A percentile compares a stretch with the other conserved stretches of the same genome.
phyloP scores from a whole-genome alignment of 2,329 filamentous ascomycete species.

The Blastomyces percursus region DNA sequence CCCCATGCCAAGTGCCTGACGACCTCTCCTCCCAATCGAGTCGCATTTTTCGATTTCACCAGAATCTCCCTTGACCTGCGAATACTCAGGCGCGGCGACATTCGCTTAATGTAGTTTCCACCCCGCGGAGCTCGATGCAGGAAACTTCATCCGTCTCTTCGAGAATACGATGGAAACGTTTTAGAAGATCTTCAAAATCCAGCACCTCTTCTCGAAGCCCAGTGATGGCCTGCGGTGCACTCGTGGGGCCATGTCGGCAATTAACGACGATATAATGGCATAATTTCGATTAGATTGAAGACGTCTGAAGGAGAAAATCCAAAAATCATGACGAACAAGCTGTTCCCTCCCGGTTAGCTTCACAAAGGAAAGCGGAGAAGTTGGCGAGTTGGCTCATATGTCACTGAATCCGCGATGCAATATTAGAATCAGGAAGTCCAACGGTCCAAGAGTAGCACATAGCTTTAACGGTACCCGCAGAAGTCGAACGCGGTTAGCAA shows the following conservation, averaged over 20 bases:
- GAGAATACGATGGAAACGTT: slow-evolving; percentile 8
- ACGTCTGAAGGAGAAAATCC: slow-evolving; percentile 14
- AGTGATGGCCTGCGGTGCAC: slow-evolving; percentile 7
- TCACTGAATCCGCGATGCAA: neutral
- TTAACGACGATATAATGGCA: slow-evolving; percentile 12
- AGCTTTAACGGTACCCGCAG: neutral
- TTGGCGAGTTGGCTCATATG: neutral
- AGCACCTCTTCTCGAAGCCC: slow-evolving; percentile 9
- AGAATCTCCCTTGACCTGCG: slow-evolving; percentile 3
- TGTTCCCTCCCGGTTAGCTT: neutral
- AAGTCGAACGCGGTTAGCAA: neutral
- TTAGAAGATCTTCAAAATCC: slow-evolving; percentile 10
- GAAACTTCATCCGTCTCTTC: slow-evolving; percentile 7
- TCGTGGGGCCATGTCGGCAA: slow-evolving; percentile 10
- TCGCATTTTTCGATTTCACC: slow-evolving; percentile 7
- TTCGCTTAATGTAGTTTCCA: slow-evolving; percentile 10
- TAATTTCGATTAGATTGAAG: slow-evolving; percentile 11
- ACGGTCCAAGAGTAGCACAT: neutral
- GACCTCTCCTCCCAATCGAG: slow-evolving; percentile 2
- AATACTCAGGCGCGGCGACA: slow-evolving; percentile 4
- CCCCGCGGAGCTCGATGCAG: slow-evolving; percentile 10
- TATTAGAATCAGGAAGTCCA: neutral
- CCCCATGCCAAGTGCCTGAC: slow-evolving; percentile 8
- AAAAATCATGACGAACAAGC: slow-evolving; percentile 12
- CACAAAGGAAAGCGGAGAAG: neutral